phyloP scores from a whole-genome alignment of 495 filamentous ascomycete genomes.

The Neurospora sp. region DNA sequence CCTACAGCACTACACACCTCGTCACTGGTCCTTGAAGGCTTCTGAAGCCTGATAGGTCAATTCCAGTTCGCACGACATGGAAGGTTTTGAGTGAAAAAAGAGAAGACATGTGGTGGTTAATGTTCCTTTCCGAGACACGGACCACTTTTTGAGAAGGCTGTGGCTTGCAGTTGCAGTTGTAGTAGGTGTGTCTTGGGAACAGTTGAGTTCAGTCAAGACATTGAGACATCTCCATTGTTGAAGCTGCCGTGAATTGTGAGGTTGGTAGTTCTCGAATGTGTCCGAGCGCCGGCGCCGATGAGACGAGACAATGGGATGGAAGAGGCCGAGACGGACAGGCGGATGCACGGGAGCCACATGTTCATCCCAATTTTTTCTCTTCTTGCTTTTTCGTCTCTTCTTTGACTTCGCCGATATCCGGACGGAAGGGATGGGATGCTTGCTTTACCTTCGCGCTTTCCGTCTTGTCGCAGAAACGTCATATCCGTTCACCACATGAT shows the following conservation, averaged over 20 bases:
- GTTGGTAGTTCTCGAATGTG: neutral
- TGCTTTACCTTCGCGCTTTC: neutral
- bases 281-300: neutral
- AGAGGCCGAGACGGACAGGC: neutral
- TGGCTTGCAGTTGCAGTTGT: neutral
- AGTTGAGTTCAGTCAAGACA: neutral
- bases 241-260: neutral
- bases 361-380: neutral
- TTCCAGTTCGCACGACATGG: neutral
- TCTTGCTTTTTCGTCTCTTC: neutral
- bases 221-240: neutral
- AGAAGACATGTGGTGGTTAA: neutral
- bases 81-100: neutral
- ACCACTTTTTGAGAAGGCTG: neutral
- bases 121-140: neutral
- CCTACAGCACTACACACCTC: neutral
- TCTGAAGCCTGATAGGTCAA: neutral
- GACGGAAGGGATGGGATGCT: neutral
- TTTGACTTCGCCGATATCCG: neutral
- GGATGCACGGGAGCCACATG: neutral
- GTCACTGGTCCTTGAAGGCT: neutral
- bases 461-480: neutral
- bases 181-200: neutral
- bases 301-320: neutral
- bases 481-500: neutral